phyloP scores from a whole-genome alignment of 2,329 filamentous ascomycete species.

The Hypoxylon rubiginosum region DNA sequence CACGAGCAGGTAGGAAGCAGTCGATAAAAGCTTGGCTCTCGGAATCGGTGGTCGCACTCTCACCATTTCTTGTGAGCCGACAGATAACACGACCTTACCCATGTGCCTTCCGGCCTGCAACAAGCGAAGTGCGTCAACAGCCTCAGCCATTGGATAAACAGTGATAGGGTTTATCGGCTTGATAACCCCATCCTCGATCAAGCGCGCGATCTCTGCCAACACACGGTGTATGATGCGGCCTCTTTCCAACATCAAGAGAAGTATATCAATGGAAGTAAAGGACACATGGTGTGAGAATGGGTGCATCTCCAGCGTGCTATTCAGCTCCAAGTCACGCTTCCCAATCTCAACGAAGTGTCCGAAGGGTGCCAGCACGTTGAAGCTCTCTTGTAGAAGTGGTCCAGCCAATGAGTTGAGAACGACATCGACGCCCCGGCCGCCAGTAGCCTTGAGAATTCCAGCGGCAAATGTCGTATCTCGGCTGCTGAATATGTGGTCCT shows the following conservation, averaged over 20 bases:
- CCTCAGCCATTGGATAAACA: not conserved
- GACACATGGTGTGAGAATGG: not conserved
- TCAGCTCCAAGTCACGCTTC: not conserved
- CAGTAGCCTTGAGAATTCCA: slow-evolving; percentile 23
- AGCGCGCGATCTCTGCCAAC: not conserved
- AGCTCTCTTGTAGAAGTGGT: slow-evolving; percentile 5
- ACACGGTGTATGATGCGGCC: not conserved
- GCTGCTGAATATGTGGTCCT: slow-evolving; percentile 38
- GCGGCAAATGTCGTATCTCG: slow-evolving; percentile 33
- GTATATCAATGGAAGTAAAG: not conserved
- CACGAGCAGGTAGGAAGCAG: slow-evolving; percentile 50
- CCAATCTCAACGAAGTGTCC: not conserved
- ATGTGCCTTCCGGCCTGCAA: slow-evolving; percentile 56
- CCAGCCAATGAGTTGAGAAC: slow-evolving; percentile 43
- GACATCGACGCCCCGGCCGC: slow-evolving; percentile 38
- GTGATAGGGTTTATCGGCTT: not conserved
- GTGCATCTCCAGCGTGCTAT: not conserved
- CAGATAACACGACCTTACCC: slow-evolving; percentile 53
- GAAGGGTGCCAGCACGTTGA: not conserved
- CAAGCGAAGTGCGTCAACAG: slow-evolving; percentile 52
- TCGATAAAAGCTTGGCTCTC: slow-evolving; percentile 9
- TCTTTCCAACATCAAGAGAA: not conserved
- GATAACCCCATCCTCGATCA: not conserved
- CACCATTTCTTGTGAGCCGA: slow-evolving; percentile 2
- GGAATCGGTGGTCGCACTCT: slow-evolving; percentile 12